These are phyloP conservation scores for Discostella stelligera DNA, from an alignment of 352 stramenopile species.

Conservation along the genomic window DNA sequence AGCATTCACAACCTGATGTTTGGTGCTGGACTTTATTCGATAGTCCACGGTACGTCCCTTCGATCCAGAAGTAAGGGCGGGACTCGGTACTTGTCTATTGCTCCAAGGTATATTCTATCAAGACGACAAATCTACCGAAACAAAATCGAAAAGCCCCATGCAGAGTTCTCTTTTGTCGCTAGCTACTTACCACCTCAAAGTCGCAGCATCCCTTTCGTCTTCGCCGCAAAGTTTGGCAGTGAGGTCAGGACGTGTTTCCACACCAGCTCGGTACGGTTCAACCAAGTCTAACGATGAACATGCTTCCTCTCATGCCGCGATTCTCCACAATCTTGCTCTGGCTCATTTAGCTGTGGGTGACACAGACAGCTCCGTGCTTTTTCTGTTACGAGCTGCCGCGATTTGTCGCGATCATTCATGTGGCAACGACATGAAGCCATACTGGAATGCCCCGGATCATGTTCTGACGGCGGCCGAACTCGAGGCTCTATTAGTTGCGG, in stretches of 20 bases:
- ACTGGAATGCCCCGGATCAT: conserved; percentile 37
- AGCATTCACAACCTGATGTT: conserved; percentile 8
- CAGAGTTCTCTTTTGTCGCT: conserved; percentile 43
- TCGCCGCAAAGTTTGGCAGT: background rate
- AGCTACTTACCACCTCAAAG: conserved; percentile 54
- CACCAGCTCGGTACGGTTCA: background rate
- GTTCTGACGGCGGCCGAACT: conserved; percentile 31
- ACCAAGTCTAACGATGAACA: conserved; percentile 12
- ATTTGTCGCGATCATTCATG: conserved; percentile 11
- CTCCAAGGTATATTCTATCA: conserved; percentile 32
- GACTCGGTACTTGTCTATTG: conserved; percentile 40
- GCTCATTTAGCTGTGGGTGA: conserved; percentile 37
- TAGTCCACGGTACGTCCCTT: conserved; percentile 26
- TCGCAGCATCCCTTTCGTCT: conserved; percentile 33
- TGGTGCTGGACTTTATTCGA: conserved; percentile 4
- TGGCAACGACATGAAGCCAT: background rate
- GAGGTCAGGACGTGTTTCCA: background rate
- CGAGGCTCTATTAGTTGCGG: conserved; percentile 31
- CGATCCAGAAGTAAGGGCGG: conserved; percentile 30
- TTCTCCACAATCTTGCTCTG: conserved; percentile 47
- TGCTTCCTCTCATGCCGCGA: conserved; percentile 17
- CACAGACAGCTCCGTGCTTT: conserved; percentile 16
- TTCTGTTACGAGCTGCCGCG: conserved; percentile 33
- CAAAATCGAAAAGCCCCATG: background rate
- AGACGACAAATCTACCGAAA: conserved; percentile 2